Percentiles rank a stretch among this genome's conserved stretches.
These are phyloP conservation scores for Apophysomyces variabilis DNA, from an alignment of 371 early-diverging fungal genomes.

Conservation along the genomic window DNA sequence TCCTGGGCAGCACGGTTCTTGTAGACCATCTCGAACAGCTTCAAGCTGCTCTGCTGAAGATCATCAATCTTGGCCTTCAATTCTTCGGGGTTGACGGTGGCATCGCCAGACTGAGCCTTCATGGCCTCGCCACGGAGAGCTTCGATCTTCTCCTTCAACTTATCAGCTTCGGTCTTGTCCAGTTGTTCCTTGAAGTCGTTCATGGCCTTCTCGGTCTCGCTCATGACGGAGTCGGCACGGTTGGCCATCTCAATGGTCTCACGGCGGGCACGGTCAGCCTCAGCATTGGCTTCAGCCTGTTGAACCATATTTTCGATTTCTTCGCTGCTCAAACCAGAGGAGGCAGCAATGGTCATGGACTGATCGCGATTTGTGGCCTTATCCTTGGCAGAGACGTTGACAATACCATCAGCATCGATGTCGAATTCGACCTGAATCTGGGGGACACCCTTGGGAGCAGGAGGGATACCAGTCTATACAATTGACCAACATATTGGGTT, in stretches of 20 bases:
- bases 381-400: slow-evolving; percentile 98
- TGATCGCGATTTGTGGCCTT: slow-evolving; percentile 95
- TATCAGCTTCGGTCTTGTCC: slow-evolving; percentile 79
- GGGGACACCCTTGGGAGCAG: slow-evolving; percentile 94
- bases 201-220: slow-evolving; percentile 94
- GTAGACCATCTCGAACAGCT: slow-evolving; percentile 97
- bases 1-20: slow-evolving; percentile 68
- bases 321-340: slow-evolving; percentile 93
- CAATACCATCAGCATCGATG: slow-evolving; percentile 99
- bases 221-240: slow-evolving; percentile 89
- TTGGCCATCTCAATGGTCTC: slow-evolving; percentile 94
- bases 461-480: slow-evolving; percentile 70
- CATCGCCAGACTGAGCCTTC: slow-evolving; percentile 71
- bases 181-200: slow-evolving; percentile 93
- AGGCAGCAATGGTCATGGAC: slow-evolving; percentile 95
- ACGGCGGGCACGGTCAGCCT: slow-evolving; percentile 91
- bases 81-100: slow-evolving; percentile 64
- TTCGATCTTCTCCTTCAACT: slow-evolving; percentile 81
- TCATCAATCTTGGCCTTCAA: slow-evolving; percentile 81
- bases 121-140: slow-evolving; percentile 73
- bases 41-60: slow-evolving; percentile 86
- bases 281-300: slow-evolving; percentile 91
- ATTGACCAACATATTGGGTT: background rate
- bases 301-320: slow-evolving; percentile 98
- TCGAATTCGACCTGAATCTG: slow-evolving; percentile 97